Conservation (phyloP, 2,329 filamentous ascomycete species). For the Coniochaeta pulveracea region DNA sequence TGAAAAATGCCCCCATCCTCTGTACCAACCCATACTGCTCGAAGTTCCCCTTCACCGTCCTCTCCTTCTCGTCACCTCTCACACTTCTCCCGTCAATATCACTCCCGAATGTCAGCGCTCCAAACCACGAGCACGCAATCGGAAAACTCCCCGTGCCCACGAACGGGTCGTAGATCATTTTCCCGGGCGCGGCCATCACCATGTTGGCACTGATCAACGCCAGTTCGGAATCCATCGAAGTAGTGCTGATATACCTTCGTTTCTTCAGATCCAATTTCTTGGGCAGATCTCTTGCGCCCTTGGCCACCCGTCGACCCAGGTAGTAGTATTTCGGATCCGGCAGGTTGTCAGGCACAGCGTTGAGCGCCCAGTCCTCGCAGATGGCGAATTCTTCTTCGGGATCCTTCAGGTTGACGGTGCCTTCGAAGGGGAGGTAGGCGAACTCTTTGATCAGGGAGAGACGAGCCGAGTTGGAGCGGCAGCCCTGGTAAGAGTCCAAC, state of each 20-base stretch:
- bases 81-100: constrained; percentile 92
- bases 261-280: constrained; percentile 84
- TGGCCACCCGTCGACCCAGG: constrained; percentile 61
- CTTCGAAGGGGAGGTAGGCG: constrained; percentile 64
- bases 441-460: constrained; percentile 74
- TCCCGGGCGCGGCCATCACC: constrained; percentile 69
- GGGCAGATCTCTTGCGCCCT: constrained; percentile 55
- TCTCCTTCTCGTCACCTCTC: constrained; percentile 51
- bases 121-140: constrained; percentile 82
- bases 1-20: constrained; percentile 65
- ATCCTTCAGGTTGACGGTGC: constrained; percentile 64
- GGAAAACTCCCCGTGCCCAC: constrained; percentile 92
- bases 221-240: constrained; percentile 93
- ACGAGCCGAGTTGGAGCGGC: constrained; percentile 51
- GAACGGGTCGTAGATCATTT: constrained; percentile 88
- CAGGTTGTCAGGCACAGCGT: constrained; percentile 33
- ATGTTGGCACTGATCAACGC: constrained; percentile 88
- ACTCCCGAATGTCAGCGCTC: constrained; percentile 70
- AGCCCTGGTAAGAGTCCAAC: constrained; percentile 72
- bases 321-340: constrained; percentile 50
- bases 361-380: constrained; percentile 67
- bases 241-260: constrained; percentile 85
- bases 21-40: constrained; percentile 63
- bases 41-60: constrained; percentile 59
- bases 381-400: constrained; percentile 68